These are phyloP conservation scores for Fusarium stilboides DNA, from an alignment of 2,329 filamentous ascomycete genomes.

Conservation along the genomic window DNA sequence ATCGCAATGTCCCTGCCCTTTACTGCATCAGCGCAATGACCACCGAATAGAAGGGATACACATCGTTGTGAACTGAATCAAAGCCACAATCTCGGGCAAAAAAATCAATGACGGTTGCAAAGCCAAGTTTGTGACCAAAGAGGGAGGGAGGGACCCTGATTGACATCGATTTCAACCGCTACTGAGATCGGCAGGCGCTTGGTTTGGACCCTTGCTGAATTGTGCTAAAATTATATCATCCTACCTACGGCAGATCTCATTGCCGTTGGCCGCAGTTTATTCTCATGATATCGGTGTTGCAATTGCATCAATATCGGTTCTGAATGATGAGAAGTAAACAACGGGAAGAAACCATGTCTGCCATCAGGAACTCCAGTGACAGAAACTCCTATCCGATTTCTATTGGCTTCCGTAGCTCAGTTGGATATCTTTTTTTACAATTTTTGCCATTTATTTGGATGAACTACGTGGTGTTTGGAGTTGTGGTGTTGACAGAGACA, in stretches of 20 bases:
- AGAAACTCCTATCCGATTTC: too few species aligned
- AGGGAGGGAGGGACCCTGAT: constrained; percentile 37
- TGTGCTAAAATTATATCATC: constrained; percentile 6
- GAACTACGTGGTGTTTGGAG: too few species aligned
- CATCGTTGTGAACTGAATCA: neutral
- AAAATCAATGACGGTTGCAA: constrained; percentile 35
- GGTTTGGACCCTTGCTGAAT: constrained; percentile 16
- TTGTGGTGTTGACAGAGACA: too few species aligned
- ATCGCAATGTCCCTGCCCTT: neutral
- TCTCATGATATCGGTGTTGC: neutral
- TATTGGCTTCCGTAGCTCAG: too few species aligned
- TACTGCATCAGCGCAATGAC: too few species aligned
- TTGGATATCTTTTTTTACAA: too few species aligned
- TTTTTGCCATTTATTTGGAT: too few species aligned
- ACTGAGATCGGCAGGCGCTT: constrained; percentile 21
- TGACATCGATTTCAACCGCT: constrained; percentile 13
- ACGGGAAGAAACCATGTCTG: too few species aligned
- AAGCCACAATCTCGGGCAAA: neutral
- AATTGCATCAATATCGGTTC: too few species aligned
- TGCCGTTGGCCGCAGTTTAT: neutral
- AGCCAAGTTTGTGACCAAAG: constrained; percentile 1
- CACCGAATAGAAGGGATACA: neutral
- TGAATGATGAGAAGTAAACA: too few species aligned
- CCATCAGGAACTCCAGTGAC: too few species aligned
- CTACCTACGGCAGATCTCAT: neutral